Evolutionary conservation across 345 rosid genomes (phyloP).

Genomic region (Chamaenerion angustifolium): DNA sequence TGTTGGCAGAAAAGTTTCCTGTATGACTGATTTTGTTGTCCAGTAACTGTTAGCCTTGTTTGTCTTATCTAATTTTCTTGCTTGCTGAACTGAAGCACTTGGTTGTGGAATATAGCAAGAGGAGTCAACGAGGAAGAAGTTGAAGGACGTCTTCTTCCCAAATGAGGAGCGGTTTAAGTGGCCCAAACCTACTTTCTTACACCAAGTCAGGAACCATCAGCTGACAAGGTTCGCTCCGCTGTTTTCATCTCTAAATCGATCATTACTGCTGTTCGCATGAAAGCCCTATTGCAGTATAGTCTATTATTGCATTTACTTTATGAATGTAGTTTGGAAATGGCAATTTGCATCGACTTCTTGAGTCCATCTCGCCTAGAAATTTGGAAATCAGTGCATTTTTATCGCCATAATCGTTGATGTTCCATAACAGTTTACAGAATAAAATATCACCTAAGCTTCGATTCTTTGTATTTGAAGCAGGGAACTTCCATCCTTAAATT

Average conservation of each 20-base stretch:
- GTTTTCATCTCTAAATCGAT: not conserved
- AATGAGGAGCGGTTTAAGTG: conserved; percentile 16
- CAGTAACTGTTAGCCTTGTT: too few species aligned
- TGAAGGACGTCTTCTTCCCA: conserved; percentile 88
- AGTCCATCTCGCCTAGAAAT: not conserved
- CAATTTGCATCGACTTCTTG: not conserved
- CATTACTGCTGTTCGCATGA: not conserved
- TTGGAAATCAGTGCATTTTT: too few species aligned
- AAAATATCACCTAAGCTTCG: not conserved
- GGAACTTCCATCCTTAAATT: conserved; percentile 56
- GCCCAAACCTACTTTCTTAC: conserved; percentile 11
- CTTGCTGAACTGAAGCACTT: conserved; percentile 33
- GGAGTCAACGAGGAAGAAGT: conserved; percentile 91
- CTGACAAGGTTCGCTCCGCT: conserved; percentile 25
- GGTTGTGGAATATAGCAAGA: conserved; percentile 94
- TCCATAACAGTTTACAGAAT: too few species aligned
- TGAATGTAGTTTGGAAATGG: not conserved
- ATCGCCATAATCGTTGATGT: too few species aligned
- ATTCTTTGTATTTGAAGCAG: conserved; percentile 21
- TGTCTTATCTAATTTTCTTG: conserved; percentile 3
- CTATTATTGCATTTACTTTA: not conserved
- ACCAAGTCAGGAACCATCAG: conserved; percentile 17
- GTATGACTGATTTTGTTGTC: too few species aligned
- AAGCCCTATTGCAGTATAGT: not conserved
- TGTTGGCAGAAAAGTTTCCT: too few species aligned